Evolutionary conservation across 371 early-diverging fungal genomes (phyloP).

Genomic region (Aphelidium insulamus): DNA sequence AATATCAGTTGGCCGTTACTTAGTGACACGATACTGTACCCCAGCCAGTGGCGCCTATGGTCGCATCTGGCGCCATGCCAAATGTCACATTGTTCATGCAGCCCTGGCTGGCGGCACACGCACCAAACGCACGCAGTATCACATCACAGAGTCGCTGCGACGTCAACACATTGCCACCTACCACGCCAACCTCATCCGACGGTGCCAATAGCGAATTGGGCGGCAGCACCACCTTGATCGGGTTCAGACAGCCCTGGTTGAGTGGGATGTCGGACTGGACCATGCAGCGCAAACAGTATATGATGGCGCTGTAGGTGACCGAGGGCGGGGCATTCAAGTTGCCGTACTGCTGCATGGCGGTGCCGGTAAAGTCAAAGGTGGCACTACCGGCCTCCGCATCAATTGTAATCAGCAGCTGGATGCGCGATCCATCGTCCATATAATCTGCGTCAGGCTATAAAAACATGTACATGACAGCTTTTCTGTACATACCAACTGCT

Average conservation of each 20-base stretch:
- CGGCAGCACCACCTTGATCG: constrained; percentile 60
- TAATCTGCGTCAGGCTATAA: constrained; percentile 49
- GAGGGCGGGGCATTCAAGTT: constrained; percentile 25
- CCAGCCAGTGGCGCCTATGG: constrained; percentile 6
- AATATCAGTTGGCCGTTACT: too few species aligned
- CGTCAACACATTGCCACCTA: constrained; percentile 90
- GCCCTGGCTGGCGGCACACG: constrained; percentile 83
- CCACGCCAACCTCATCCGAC: constrained; percentile 65
- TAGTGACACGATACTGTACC: too few species aligned
- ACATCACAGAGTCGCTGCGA: constrained; percentile 84
- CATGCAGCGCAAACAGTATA: constrained; percentile 80
- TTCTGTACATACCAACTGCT: constrained; percentile 8
- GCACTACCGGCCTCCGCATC: constrained; percentile 45
- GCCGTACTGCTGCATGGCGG: constrained; percentile 63
- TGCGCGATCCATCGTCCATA: constrained; percentile 87
- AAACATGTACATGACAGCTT: too few species aligned
- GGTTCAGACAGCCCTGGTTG: constrained; percentile 80
- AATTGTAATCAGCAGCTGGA: constrained; percentile 50
- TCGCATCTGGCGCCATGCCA: constrained; percentile 31
- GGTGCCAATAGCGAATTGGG: constrained; percentile 47
- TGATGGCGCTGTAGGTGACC: constrained; percentile 66
- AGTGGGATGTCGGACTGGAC: constrained; percentile 73
- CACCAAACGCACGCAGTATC: constrained; percentile 65
- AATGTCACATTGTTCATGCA: constrained; percentile 91
- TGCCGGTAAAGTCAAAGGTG: constrained; percentile 77